Percentiles rank a stretch among this genome's conserved stretches.
Conservation (phyloP, 192 early-diverging fungal species). For the Geosiphon pyriformis region DNA sequence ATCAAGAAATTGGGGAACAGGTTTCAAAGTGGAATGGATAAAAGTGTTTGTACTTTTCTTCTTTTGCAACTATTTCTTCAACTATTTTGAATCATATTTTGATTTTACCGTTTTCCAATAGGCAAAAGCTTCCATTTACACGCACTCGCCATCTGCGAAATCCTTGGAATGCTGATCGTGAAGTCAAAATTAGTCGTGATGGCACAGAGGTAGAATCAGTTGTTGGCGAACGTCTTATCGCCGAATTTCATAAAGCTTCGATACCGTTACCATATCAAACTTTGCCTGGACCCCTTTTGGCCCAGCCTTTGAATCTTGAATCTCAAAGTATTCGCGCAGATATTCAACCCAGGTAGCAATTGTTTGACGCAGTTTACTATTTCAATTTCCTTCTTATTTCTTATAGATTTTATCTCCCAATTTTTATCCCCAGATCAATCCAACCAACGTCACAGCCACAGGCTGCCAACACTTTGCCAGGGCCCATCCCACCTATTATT, state of each 20-base stretch:
- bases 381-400: too few species aligned
- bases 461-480: background rate
- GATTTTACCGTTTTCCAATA: constrained; percentile 15
- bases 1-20: constrained; percentile 42
- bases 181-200: constrained; percentile 45
- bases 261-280: background rate
- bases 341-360: background rate
- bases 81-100: constrained; percentile 6
- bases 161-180: constrained; percentile 42
- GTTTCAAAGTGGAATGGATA: constrained; percentile 42
- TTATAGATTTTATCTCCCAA: too few species aligned
- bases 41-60: constrained; percentile 38
- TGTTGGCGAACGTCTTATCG: constrained; percentile 37
- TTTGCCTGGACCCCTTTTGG: constrained; percentile 12
- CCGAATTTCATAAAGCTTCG: constrained; percentile 31
- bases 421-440: too few species aligned
- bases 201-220: constrained; percentile 42
- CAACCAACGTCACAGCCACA: background rate
- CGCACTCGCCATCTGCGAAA: constrained; percentile 41
- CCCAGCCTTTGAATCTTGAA: constrained; percentile 22
- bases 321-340: constrained; percentile 1
- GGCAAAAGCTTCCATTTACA: constrained; percentile 40
- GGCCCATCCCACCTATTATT: constrained; percentile 9
- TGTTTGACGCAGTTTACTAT: too few species aligned
- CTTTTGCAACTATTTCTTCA: background rate